Percentiles rank a stretch among this genome's conserved stretches.
Evolutionary conservation across 1,139 yeast species (phyloP).

Genomic region (Suhomyces yuchorum): DNA sequence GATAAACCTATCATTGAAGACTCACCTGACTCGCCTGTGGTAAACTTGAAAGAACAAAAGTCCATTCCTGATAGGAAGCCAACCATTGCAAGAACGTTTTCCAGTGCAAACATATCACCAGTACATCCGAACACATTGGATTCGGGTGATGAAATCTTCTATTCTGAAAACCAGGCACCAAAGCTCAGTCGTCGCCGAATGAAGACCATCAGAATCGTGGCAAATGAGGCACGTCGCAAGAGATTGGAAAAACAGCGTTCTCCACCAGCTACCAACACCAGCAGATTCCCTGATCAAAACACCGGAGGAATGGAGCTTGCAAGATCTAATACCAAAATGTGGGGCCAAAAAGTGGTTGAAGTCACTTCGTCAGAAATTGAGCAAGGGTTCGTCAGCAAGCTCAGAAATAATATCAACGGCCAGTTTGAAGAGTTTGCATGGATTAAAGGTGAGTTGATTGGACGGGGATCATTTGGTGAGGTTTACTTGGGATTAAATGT

Average conservation of each 20-base stretch:
- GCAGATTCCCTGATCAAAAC: conserved; percentile 81
- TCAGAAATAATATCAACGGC: conserved; percentile 62
- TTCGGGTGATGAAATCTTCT: conserved; percentile 38
- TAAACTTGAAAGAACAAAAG: conserved; percentile 3
- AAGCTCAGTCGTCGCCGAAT: conserved; percentile 51
- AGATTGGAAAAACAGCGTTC: conserved; percentile 42
- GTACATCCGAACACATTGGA: conserved; percentile 27
- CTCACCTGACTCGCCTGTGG: conserved; percentile 60
- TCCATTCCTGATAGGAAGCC: conserved; percentile 28
- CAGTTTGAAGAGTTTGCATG: conserved; percentile 87
- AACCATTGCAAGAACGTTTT: conserved; percentile 49
- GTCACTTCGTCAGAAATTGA: conserved; percentile 76
- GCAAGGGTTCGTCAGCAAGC: conserved; percentile 57
- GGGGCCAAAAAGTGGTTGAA: conserved; percentile 95
- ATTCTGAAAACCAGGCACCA: conserved; percentile 33
- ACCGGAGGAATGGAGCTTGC: conserved; percentile 39
- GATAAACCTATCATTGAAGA: conserved; percentile 91
- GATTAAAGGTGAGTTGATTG: conserved; percentile 97
- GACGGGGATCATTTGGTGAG: conserved; percentile 96
- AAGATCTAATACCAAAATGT: conserved; percentile 88
- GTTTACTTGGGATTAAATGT: conserved; percentile 91
- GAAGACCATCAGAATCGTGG: conserved; percentile 90
- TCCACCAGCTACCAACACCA: conserved; percentile 74
- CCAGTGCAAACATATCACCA: conserved; percentile 51
- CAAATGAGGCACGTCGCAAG: conserved; percentile 78